These are phyloP conservation scores for Penicillium egyptiacum DNA, from an alignment of 495 filamentous ascomycete genomes.

Conservation along the genomic window DNA sequence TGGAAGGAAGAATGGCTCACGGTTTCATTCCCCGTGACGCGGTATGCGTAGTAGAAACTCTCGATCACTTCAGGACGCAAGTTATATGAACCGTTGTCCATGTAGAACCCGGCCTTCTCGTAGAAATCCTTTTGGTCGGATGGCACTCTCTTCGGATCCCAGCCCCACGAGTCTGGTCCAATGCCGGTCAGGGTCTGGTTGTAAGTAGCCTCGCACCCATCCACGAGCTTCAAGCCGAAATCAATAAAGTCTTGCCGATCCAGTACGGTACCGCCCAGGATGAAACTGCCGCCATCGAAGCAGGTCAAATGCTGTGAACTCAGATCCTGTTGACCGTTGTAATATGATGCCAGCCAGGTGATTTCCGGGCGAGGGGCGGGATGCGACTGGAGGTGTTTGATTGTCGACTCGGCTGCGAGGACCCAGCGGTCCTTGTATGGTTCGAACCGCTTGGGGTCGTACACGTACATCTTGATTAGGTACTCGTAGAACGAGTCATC, in stretches of 20 bases:
- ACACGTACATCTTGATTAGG: slow-evolving; percentile 90
- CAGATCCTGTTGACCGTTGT: slow-evolving; percentile 50
- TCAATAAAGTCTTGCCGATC: slow-evolving; percentile 61
- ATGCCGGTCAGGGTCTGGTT: slow-evolving; percentile 65
- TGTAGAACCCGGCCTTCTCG: slow-evolving; percentile 68
- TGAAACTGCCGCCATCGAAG: slow-evolving; percentile 84
- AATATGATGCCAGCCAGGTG: slow-evolving; percentile 70
- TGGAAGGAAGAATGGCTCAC: slow-evolving; percentile 24
- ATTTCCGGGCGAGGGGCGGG: slow-evolving; percentile 67
- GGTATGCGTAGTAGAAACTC: slow-evolving; percentile 85
- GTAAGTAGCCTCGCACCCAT: slow-evolving; percentile 77
- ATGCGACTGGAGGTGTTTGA: slow-evolving; percentile 70
- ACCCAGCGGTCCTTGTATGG: slow-evolving; percentile 74
- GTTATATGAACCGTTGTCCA: slow-evolving; percentile 60
- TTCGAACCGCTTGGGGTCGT: slow-evolving; percentile 65
- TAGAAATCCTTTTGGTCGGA: slow-evolving; percentile 58
- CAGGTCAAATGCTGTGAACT: slow-evolving; percentile 70
- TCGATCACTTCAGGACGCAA: slow-evolving; percentile 86
- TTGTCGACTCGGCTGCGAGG: slow-evolving; percentile 72
- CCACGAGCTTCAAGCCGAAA: slow-evolving; percentile 73
- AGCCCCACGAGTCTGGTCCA: slow-evolving; percentile 75
- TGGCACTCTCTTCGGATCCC: slow-evolving; percentile 57
- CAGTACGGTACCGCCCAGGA: slow-evolving; percentile 77
- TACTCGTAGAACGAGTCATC: slow-evolving; percentile 90
- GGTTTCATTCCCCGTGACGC: slow-evolving; percentile 64